Percentiles rank a stretch among this genome's conserved stretches.
Conservation (phyloP, 2,329 filamentous ascomycete genomes). For the Mycocentrospora acerina region DNA sequence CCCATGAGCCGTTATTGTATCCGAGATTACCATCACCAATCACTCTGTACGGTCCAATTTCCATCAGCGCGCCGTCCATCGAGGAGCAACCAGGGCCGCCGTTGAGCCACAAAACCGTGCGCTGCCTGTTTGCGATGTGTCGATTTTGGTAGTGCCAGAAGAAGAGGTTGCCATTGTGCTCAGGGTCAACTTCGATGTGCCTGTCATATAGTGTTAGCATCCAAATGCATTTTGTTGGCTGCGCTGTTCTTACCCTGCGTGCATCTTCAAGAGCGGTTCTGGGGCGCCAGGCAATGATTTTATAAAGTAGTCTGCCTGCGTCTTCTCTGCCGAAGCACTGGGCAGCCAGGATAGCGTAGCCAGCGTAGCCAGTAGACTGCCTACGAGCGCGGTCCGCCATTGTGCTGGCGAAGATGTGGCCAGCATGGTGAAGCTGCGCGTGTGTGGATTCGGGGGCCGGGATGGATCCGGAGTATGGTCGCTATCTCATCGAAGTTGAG, state of each 20-base stretch:
- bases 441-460: conserved; percentile 17
- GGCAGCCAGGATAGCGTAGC: conserved; percentile 34
- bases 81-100: conserved; percentile 96
- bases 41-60: conserved; percentile 89
- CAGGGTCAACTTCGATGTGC: conserved; percentile 85
- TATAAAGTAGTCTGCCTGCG: conserved; percentile 87
- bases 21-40: conserved; percentile 70
- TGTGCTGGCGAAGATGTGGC: conserved; percentile 27
- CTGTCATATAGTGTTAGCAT: conserved; percentile 49
- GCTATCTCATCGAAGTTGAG: conserved; percentile 38
- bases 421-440: conserved; percentile 22
- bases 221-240: neutral
- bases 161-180: conserved; percentile 90
- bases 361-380: conserved; percentile 32
- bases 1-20: conserved; percentile 94
- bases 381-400: conserved; percentile 38
- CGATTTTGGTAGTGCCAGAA: conserved; percentile 98
- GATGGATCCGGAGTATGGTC: conserved; percentile 22
- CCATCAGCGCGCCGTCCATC: conserved; percentile 95
- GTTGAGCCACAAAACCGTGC: conserved; percentile 95
- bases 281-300: conserved; percentile 82
- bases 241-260: conserved; percentile 80
- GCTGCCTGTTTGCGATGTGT: conserved; percentile 87
- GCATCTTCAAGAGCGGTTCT: conserved; percentile 85
- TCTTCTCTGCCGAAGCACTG: conserved; percentile 48